Base-by-base conservation (phyloP, 176 grass and related monocot genomes). In the Chrysopogon serrulatus region DNA sequence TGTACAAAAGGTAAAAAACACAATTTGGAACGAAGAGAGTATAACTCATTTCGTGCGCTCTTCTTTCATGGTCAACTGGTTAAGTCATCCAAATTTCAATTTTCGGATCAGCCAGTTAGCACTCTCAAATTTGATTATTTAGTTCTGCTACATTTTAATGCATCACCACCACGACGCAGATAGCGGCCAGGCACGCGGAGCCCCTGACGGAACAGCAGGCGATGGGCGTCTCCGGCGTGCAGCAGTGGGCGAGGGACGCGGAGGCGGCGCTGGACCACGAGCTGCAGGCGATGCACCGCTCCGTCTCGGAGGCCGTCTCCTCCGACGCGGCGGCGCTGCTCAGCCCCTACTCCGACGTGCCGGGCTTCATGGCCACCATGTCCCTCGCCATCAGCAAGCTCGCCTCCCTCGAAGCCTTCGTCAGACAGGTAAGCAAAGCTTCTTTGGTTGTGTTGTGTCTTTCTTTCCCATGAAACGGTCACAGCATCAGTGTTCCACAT, bases 361-460 rank as follows among this genome's bases (percentile, higher is more conserved):
- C 83, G 32, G 79, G 76, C 73, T 90, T 87, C 88, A 89, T 91
- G 89, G 89, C 86, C 8, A 62, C 86, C 65, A 82, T 94, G 86
- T 88, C 86, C 34, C 54, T 94, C 59, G 92, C 89, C 86, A 40
- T 94, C 44, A 17, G 45, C 77, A 94, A 87, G 79, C 92, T 94
- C 80, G 31, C 88, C 65, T 81, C 92, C 37, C 80, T 91, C 5
- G 71, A 94, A 34, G 72, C 86, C 65, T 91, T 94, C 65, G 83
- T 94, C 74, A 42, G 45, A 73, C 89, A 91, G 36, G 92, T 86
- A 87, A 63, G 78, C 16, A 49, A 5, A 19, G 13, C 59, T 56
- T n/a, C n/a, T n/a, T n/a, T 5, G 47, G 37, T 1, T 39, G 37
- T 39, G 37, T 8, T 8, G 37, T 39, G 42, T 45, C 12, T 57